These are phyloP conservation scores for Polyporus tsugae DNA, from an alignment of 1,284 basidiomycete species.

Conservation along the genomic window DNA sequence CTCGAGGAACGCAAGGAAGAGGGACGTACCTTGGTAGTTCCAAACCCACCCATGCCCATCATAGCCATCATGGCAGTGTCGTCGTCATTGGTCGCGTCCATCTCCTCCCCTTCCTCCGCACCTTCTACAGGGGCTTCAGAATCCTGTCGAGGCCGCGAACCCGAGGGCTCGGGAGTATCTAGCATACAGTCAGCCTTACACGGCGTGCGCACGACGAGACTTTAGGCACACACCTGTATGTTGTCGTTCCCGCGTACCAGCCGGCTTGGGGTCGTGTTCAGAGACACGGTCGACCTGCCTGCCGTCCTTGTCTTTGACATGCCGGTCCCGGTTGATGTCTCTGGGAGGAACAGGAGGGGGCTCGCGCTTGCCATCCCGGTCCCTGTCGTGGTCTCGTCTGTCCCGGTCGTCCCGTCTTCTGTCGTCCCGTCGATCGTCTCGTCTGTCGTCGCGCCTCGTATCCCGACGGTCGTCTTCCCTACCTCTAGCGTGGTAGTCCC, in stretches of 20 bases:
- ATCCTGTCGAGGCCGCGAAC: slow-evolving; percentile 31
- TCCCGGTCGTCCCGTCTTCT: slow-evolving; percentile 40
- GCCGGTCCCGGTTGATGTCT: slow-evolving; percentile 32
- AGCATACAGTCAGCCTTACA: background rate
- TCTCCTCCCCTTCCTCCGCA: slow-evolving; percentile 66
- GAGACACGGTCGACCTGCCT: slow-evolving; percentile 26
- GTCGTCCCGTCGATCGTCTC: slow-evolving; percentile 51
- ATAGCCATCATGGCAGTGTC: slow-evolving; percentile 87
- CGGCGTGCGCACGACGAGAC: slow-evolving; percentile 10
- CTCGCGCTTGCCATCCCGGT: slow-evolving; percentile 35
- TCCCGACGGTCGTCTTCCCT: slow-evolving; percentile 27
- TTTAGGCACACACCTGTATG: slow-evolving; percentile 1
- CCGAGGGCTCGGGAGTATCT: slow-evolving; percentile 28
- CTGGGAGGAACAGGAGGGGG: slow-evolving; percentile 22
- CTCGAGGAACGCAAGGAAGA: background rate
- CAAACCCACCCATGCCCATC: slow-evolving; percentile 93
- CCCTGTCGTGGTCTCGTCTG: slow-evolving; percentile 36
- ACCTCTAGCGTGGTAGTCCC: slow-evolving; percentile 41
- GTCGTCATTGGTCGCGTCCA: slow-evolving; percentile 73
- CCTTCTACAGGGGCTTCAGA: slow-evolving; percentile 51
- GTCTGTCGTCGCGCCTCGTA: slow-evolving; percentile 39
- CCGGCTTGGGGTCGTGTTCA: slow-evolving; percentile 24
- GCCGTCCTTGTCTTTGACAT: slow-evolving; percentile 33
- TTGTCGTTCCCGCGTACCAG: slow-evolving; percentile 27
- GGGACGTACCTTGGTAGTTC: slow-evolving; percentile 83